Conservation (phyloP, 192 early-diverging fungal genomes). For the Coemansia sp. region DNA sequence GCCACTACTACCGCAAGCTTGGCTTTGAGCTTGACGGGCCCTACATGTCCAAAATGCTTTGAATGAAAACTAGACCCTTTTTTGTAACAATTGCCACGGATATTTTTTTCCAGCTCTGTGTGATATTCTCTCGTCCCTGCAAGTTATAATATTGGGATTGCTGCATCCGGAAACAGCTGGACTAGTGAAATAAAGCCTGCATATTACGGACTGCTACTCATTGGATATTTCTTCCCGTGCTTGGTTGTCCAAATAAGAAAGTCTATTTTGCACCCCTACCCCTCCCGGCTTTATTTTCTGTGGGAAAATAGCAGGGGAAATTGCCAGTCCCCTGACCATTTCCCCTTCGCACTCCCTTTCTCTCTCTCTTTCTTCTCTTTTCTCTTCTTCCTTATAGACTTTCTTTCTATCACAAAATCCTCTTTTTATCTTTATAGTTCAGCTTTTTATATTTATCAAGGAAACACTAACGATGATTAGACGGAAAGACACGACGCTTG, state of each 20-base stretch:
- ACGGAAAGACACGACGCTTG: constrained; percentile 26
- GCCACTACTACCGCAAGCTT: constrained; percentile 97
- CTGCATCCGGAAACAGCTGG: too few relatives aligned
- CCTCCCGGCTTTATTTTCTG: too few relatives aligned
- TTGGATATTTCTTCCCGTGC: too few relatives aligned
- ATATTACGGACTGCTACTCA: too few relatives aligned
- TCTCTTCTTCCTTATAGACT: constrained; percentile 7
- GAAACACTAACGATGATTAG: constrained; percentile 20
- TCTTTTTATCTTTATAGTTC: constrained; percentile 5
- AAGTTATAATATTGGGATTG: too few relatives aligned
- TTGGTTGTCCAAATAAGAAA: too few relatives aligned
- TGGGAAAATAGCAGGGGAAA: too few relatives aligned
- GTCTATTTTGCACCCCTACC: too few relatives aligned
- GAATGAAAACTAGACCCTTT: too few relatives aligned
- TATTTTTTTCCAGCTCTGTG: background rate
- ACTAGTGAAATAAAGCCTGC: background rate
- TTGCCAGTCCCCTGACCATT: too few relatives aligned
- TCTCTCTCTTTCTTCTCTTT: background rate
- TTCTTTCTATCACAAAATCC: constrained; percentile 1
- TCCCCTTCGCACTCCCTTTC: background rate
- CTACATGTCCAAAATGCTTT: constrained; percentile 86
- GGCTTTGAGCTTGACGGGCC: constrained; percentile 94
- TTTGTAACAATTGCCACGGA: background rate
- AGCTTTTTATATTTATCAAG: background rate
- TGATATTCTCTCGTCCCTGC: too few relatives aligned